Evolutionary conservation across 2,329 filamentous ascomycete genomes (phyloP).

Genomic region (Stachybotrys echinatus): DNA sequence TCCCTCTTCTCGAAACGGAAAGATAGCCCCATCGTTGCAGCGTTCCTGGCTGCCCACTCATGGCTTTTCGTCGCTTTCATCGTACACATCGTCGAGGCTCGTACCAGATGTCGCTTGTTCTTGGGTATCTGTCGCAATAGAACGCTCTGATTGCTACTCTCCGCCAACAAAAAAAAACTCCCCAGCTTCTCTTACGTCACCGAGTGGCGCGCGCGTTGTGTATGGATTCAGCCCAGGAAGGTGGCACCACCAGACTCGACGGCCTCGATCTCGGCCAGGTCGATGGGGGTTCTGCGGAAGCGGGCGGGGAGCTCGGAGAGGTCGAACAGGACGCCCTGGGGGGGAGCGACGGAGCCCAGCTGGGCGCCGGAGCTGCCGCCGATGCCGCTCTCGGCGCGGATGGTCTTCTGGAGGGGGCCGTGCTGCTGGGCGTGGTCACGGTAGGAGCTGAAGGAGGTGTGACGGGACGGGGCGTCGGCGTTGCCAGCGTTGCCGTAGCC

Average conservation of each 20-base stretch:
- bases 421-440: constrained; percentile 74
- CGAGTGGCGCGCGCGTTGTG: not conserved
- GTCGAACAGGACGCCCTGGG: constrained; percentile 78
- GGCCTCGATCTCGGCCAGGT: constrained; percentile 84
- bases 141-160: constrained; percentile 2
- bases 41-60: not conserved
- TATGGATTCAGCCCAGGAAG: constrained; percentile 35
- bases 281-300: constrained; percentile 73
- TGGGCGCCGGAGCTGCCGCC: constrained; percentile 62
- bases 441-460: constrained; percentile 68
- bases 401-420: constrained; percentile 62
- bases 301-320: constrained; percentile 78
- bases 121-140: constrained; percentile 9
- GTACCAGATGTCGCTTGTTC: constrained; percentile 6
- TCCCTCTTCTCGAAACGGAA: not conserved
- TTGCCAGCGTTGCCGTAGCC: constrained; percentile 23
- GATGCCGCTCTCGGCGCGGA: constrained; percentile 35
- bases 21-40: not conserved
- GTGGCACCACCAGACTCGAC: constrained; percentile 87
- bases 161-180: too few relatives aligned
- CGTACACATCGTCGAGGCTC: constrained; percentile 10
- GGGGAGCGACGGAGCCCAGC: constrained; percentile 67
- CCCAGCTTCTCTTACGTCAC: not conserved
- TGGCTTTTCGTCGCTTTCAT: constrained; percentile 6
- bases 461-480: constrained; percentile 33